Conservation (phyloP, 306 rosid species). For the Gleditsia sinensis region DNA sequence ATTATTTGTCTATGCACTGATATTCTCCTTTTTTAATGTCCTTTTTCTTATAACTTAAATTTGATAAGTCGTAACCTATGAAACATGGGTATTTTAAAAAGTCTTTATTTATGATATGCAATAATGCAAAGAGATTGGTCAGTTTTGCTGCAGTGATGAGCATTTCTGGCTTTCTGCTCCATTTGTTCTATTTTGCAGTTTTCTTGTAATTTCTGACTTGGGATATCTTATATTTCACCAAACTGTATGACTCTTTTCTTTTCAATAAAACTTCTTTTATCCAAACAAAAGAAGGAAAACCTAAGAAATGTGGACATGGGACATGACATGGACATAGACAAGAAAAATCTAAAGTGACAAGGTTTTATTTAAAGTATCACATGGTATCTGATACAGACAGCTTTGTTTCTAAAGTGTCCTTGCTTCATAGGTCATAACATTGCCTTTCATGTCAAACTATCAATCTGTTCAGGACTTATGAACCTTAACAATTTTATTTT, state of each 20-base stretch:
- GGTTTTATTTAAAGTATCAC: background rate
- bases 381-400: background rate
- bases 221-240: background rate
- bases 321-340: background rate
- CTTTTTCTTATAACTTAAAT: too few relatives aligned
- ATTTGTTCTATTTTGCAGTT: too few relatives aligned
- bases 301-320: background rate
- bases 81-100: too few relatives aligned
- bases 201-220: too few relatives aligned
- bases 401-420: background rate
- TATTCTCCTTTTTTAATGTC: background rate
- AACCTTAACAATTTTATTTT: conserved; percentile 7
- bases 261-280: too few relatives aligned
- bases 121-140: background rate
- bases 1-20: background rate
- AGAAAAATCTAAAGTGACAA: background rate
- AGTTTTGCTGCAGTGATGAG: background rate
- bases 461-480: background rate
- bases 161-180: background rate
- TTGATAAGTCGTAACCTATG: background rate
- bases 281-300: background rate
- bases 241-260: too few relatives aligned
- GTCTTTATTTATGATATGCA: background rate
- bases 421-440: background rate
- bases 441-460: background rate